phyloP scores from a whole-genome alignment of 768 basidiomycete species.

The Suillus hirtellus region DNA sequence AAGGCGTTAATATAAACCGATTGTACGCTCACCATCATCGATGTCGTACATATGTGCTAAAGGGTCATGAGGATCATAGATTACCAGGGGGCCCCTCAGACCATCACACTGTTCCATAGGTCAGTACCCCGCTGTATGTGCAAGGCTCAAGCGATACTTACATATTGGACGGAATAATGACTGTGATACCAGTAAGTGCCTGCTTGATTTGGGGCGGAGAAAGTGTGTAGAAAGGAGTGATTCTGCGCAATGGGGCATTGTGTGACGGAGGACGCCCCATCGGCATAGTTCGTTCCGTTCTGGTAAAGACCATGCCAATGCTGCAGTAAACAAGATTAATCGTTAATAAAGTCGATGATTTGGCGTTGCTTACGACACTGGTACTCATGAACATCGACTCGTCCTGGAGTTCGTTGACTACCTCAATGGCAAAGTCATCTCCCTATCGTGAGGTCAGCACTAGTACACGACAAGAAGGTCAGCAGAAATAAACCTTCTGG shows the following conservation, averaged over 20 bases:
- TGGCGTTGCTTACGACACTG: slow-evolving; percentile 43
- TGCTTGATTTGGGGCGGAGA: slow-evolving; percentile 29
- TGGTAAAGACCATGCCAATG: slow-evolving; percentile 30
- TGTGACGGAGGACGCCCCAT: slow-evolving; percentile 39
- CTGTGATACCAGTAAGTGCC: slow-evolving; percentile 43
- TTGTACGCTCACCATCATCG: slow-evolving; percentile 17
- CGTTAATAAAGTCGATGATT: neutral
- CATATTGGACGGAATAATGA: slow-evolving; percentile 22
- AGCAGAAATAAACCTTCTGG: slow-evolving; percentile 30
- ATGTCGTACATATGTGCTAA: slow-evolving; percentile 17
- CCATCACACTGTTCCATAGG: slow-evolving; percentile 16
- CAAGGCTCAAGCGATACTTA: neutral
- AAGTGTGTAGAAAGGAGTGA: slow-evolving; percentile 38
- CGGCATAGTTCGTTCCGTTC: slow-evolving; percentile 19
- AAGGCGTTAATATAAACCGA: neutral
- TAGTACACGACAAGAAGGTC: neutral
- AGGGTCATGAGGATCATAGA: slow-evolving; percentile 26
- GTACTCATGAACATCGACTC: slow-evolving; percentile 49
- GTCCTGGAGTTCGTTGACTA: slow-evolving; percentile 46
- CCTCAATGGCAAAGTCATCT: slow-evolving; percentile 42
- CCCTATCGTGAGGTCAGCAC: slow-evolving; percentile 29
- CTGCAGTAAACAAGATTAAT: slow-evolving; percentile 8
- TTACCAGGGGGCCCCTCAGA: slow-evolving; percentile 13
- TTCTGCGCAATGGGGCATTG: slow-evolving; percentile 40
- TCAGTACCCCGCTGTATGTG: neutral